Evolutionary conservation across 2,329 filamentous ascomycete genomes (phyloP).

Genomic region (Neurospora sp.): DNA sequence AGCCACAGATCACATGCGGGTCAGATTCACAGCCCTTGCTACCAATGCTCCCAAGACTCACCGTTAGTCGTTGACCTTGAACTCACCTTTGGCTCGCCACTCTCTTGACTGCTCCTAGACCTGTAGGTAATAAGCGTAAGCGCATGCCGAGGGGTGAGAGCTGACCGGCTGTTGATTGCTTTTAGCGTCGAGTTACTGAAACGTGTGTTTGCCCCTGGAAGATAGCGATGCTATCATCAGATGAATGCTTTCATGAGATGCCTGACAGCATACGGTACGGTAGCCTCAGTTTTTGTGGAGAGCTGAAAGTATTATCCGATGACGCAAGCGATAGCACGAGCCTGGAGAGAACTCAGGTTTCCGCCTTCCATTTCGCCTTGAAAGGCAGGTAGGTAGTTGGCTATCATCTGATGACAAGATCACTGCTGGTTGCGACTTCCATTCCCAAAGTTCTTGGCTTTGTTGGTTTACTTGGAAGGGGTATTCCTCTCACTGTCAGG

Average conservation of each 20-base stretch:
- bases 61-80: not conserved
- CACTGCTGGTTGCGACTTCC: not conserved
- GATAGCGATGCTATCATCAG: not conserved
- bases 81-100: not conserved
- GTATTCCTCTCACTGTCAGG: not conserved
- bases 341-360: not conserved
- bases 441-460: not conserved
- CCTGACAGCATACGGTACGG: too few relatives aligned
- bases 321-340: not conserved
- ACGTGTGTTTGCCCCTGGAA: not conserved
- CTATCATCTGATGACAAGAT: too few relatives aligned
- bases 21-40: not conserved
- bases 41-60: not conserved
- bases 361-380: too few relatives aligned
- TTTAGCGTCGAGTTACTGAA: not conserved
- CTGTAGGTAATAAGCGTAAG: not conserved
- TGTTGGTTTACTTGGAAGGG: not conserved
- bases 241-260: not conserved
- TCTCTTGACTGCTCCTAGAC: rapidly evolving
- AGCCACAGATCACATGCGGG: too few relatives aligned
- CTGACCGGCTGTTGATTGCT: not conserved
- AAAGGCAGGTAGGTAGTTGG: too few relatives aligned
- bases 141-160: not conserved
- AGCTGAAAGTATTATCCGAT: not conserved
- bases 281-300: too few relatives aligned